These are phyloP conservation scores for Neospermospora avenae DNA, from an alignment of 2,329 filamentous ascomycete species.

Conservation along the genomic window DNA sequence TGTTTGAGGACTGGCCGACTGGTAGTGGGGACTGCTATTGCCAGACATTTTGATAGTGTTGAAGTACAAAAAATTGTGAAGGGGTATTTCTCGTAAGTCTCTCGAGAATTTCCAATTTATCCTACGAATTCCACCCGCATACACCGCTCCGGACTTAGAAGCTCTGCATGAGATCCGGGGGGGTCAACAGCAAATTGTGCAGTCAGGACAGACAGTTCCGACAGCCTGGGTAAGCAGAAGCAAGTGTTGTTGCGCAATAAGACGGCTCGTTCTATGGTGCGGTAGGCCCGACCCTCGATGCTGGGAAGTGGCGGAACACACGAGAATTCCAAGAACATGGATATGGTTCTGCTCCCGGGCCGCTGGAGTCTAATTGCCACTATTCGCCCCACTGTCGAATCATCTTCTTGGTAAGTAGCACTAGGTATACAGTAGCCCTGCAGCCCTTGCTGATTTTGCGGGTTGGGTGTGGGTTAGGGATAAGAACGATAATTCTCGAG, in stretches of 20 bases:
- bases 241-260: conserved; percentile 7
- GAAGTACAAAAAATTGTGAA: background rate
- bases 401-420: background rate
- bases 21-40: background rate
- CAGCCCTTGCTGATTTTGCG: background rate
- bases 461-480: background rate
- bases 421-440: background rate
- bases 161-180: background rate
- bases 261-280: conserved; percentile 7
- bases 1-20: conserved; percentile 3
- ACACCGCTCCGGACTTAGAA: conserved; percentile 7
- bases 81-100: background rate
- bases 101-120: conserved; percentile 1
- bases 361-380: background rate
- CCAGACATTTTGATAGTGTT: background rate
- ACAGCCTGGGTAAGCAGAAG: conserved; percentile 6
- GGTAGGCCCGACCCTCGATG: conserved; percentile 14
- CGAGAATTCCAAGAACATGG: conserved; percentile 19
- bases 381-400: background rate
- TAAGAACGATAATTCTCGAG: background rate
- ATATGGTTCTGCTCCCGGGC: background rate
- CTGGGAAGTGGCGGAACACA: conserved; percentile 13
- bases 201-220: background rate
- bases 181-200: background rate
- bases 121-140: background rate